Conservation (phyloP, 371 early-diverging fungal genomes). For the Apophysomyces ossiformis region DNA sequence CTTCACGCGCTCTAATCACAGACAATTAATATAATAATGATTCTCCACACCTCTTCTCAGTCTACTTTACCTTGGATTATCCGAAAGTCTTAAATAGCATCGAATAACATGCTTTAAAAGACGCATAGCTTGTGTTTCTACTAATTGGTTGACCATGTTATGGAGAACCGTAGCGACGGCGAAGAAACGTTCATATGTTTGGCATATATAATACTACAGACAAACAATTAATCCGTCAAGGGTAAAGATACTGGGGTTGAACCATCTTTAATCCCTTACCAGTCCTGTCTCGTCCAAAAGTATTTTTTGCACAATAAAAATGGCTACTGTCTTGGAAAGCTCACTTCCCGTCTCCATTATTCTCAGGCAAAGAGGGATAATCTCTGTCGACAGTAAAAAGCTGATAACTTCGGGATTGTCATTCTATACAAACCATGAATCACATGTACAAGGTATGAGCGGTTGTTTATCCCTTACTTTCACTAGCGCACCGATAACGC, state of each 20-base stretch:
- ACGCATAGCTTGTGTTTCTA: conserved; percentile 84
- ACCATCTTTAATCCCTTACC: conserved; percentile 34
- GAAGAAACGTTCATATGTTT: conserved; percentile 96
- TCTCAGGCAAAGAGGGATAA: conserved; percentile 96
- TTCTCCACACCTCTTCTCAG: background rate
- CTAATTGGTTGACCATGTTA: conserved; percentile 92
- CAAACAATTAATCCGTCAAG: background rate
- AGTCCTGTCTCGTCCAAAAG: conserved; percentile 95
- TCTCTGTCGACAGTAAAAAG: conserved; percentile 96
- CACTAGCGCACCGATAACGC: conserved; percentile 96
- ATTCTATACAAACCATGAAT: conserved; percentile 56
- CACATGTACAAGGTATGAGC: background rate
- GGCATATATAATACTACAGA: conserved; percentile 86
- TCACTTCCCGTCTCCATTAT: conserved; percentile 98
- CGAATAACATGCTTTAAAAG: conserved; percentile 95
- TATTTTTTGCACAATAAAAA: conserved; percentile 97
- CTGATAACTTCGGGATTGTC: conserved; percentile 95
- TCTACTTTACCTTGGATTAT: conserved; percentile 77
- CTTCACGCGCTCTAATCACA: conserved; percentile 75
- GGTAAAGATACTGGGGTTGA: background rate
- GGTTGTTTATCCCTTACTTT: conserved; percentile 61
- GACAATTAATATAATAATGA: background rate
- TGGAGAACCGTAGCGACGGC: conserved; percentile 96
- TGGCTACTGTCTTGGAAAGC: conserved; percentile 97
- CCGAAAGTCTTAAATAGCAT: conserved; percentile 93